Evolutionary conservation across 1,284 basidiomycete genomes (phyloP).

Genomic region (Kalmanozyma brasiliensis): DNA sequence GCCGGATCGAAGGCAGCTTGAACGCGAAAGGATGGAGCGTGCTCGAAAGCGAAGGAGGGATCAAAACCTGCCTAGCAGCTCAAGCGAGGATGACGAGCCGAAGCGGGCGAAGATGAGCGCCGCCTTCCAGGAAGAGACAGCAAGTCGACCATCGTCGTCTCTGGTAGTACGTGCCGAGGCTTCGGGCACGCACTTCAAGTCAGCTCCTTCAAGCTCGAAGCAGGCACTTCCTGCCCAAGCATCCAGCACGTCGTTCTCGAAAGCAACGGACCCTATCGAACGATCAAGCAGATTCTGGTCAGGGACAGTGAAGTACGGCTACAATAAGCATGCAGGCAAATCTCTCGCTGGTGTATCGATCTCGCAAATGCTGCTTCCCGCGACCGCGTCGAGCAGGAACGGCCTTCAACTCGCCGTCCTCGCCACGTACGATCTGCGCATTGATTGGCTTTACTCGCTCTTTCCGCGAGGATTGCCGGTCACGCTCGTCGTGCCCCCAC

Average conservation of each 20-base stretch:
- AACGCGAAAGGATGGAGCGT: slow-evolving; percentile 53
- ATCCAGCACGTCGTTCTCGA: neutral
- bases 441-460: slow-evolving; percentile 58
- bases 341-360: slow-evolving; percentile 31
- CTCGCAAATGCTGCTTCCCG: slow-evolving; percentile 48
- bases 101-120: slow-evolving; percentile 11
- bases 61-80: slow-evolving; percentile 23
- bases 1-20: slow-evolving; percentile 54
- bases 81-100: slow-evolving; percentile 17
- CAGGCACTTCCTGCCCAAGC: neutral
- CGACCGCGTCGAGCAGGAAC: slow-evolving; percentile 29
- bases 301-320: slow-evolving; percentile 58
- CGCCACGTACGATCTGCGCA: slow-evolving; percentile 57
- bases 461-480: slow-evolving; percentile 51
- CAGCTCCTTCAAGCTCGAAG: neutral
- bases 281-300: slow-evolving; percentile 53
- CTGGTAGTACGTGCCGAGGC: neutral
- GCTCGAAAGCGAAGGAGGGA: slow-evolving; percentile 43
- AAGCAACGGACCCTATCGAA: slow-evolving; percentile 32
- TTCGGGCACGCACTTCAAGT: neutral
- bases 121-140: too few species aligned
- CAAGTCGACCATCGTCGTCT: neutral
- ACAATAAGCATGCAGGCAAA: slow-evolving; percentile 43
- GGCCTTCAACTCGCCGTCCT: slow-evolving; percentile 52
- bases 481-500: slow-evolving; percentile 55